phyloP scores from a whole-genome alignment of 129 eudicot genomes.

The Smallanthus sonchifolius region DNA sequence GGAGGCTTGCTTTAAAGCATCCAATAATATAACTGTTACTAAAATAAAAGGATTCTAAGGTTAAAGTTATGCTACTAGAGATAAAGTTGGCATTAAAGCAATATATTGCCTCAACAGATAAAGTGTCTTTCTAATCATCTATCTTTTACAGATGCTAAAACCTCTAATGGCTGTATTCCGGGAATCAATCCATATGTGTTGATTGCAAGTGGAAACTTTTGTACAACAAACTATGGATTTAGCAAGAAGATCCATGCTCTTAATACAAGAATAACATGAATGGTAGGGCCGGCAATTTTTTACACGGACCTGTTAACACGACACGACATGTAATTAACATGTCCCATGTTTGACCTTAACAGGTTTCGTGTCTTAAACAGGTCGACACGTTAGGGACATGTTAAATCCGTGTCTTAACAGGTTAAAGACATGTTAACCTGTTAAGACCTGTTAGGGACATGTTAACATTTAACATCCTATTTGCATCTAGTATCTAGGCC shows the following conservation, averaged over 20 bases:
- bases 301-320: too few species aligned
- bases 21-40: not conserved
- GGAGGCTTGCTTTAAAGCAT: not conserved
- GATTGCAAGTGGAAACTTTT: not conserved
- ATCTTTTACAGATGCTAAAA: not conserved
- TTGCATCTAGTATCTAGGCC: too few species aligned
- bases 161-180: not conserved
- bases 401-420: too few species aligned
- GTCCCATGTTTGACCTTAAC: too few species aligned
- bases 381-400: too few species aligned
- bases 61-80: not conserved
- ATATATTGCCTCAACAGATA: not conserved
- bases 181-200: not conserved
- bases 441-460: too few species aligned
- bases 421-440: too few species aligned
- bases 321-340: too few species aligned
- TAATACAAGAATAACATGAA: slow-evolving; percentile 4
- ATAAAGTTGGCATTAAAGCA: not conserved
- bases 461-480: too few species aligned
- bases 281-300: too few species aligned
- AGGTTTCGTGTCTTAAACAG: too few species aligned
- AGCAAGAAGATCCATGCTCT: slow-evolving; percentile 3
- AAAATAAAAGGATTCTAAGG: not conserved
- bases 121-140: not conserved
- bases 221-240: not conserved